Conservation (phyloP, 2,329 filamentous ascomycete species). For the Thermoascus crustaceus region DNA sequence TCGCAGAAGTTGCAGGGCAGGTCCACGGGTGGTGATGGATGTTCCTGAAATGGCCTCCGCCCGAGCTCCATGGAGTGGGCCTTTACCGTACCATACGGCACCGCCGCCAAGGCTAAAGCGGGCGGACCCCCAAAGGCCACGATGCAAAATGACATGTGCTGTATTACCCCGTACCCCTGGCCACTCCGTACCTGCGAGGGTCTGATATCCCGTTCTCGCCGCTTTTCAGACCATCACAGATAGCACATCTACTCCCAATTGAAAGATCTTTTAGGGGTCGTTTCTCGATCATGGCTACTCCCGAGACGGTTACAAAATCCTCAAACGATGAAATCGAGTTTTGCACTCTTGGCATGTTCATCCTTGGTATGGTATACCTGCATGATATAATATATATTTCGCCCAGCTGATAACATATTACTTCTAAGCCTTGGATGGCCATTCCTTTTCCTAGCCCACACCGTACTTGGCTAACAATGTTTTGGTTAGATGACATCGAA, state of each 20-base stretch:
- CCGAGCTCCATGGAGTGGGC: conserved; percentile 11
- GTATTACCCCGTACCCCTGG: conserved; percentile 10
- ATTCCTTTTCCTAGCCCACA: too few species aligned
- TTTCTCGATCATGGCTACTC: conserved; percentile 12
- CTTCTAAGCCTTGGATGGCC: too few species aligned
- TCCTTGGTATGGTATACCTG: conserved; percentile 42
- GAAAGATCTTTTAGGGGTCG: not conserved
- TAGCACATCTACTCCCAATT: too few species aligned
- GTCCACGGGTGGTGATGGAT: conserved; percentile 13
- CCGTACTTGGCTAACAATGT: conserved; percentile 5
- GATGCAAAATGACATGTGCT: conserved; percentile 12
- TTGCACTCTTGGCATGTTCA: conserved; percentile 56
- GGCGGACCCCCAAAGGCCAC: not conserved
- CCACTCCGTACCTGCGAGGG: conserved; percentile 2
- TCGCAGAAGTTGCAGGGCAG: not conserved
- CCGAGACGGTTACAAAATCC: conserved; percentile 1
- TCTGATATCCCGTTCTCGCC: conserved; percentile 1
- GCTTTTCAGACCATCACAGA: too few species aligned
- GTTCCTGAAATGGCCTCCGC: conserved; percentile 17
- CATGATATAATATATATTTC: too few species aligned
- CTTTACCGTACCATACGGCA: conserved; percentile 15
- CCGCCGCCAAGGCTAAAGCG: not conserved
- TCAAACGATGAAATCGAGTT: conserved; percentile 41
- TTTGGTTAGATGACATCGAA: conserved; percentile 73
- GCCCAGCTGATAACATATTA: conserved; percentile 2